A percentile compares a stretch with the other conserved stretches of the same genome.
phyloP scores from a whole-genome alignment of 371 early-diverging fungal genomes.

The Lichtheimia hyalospora region DNA sequence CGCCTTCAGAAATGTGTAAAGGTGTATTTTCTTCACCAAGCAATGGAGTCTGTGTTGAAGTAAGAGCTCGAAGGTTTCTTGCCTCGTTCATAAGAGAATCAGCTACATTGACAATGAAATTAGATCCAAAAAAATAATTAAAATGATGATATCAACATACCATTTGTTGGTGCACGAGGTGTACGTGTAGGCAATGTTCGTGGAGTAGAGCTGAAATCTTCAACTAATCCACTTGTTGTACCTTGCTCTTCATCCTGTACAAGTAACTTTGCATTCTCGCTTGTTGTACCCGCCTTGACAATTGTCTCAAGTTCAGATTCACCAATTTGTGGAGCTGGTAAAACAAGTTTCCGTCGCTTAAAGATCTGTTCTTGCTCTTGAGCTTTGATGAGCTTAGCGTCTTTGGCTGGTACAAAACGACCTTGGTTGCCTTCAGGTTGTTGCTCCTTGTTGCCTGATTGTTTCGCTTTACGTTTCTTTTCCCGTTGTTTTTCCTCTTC shows the following conservation, averaged over 20 bases:
- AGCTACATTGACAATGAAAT: slow-evolving; percentile 19
- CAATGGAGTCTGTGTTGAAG: slow-evolving; percentile 84
- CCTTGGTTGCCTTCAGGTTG: slow-evolving; percentile 48
- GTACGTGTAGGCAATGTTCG: slow-evolving; percentile 55
- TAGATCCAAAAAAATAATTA: not conserved
- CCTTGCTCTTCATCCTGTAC: slow-evolving; percentile 61
- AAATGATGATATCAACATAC: slow-evolving; percentile 24
- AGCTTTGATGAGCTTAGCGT: slow-evolving; percentile 58
- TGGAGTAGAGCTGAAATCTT: slow-evolving; percentile 70
- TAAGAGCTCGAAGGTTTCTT: slow-evolving; percentile 77
- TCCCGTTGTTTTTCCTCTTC: slow-evolving; percentile 69
- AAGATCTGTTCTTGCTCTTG: slow-evolving; percentile 72
- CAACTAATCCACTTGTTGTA: slow-evolving; percentile 69
- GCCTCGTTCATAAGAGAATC: slow-evolving; percentile 83
- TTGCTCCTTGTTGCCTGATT: slow-evolving; percentile 41
- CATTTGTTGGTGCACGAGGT: slow-evolving; percentile 70
- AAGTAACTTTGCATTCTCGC: slow-evolving; percentile 73
- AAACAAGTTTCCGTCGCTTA: slow-evolving; percentile 75
- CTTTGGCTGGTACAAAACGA: slow-evolving; percentile 55
- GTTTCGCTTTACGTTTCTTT: slow-evolving; percentile 69
- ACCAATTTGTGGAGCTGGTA: slow-evolving; percentile 92
- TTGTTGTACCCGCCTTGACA: slow-evolving; percentile 85
- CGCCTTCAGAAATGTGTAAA: slow-evolving; percentile 28
- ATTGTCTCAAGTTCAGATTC: slow-evolving; percentile 91
- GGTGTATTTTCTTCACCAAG: slow-evolving; percentile 74